Percentiles rank a stretch among this genome's conserved stretches.
Evolutionary conservation across 805 yeast genomes (phyloP).

Genomic region (Allodekkera sacchari): DNA sequence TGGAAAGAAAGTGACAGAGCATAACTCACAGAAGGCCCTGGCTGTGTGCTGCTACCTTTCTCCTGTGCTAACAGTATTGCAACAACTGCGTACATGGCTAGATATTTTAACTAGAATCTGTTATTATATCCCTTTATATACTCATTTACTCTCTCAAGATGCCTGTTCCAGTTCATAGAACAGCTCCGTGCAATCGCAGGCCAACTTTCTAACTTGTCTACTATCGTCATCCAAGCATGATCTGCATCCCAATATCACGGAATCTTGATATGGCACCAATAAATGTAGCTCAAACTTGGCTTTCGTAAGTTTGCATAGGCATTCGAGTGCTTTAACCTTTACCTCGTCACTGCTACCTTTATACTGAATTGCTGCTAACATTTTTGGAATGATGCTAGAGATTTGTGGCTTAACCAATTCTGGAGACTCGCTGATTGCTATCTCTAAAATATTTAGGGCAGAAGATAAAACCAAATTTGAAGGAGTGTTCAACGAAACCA

Average conservation of each 20-base stretch:
- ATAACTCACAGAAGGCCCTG: too few species aligned
- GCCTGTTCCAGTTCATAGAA: conserved; percentile 51
- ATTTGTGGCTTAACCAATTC: conserved; percentile 46
- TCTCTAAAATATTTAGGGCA: conserved; percentile 17
- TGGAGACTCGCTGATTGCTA: conserved; percentile 44
- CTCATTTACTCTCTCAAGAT: too few species aligned
- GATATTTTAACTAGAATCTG: too few species aligned
- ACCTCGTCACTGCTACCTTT: conserved; percentile 27
- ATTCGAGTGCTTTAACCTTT: conserved; percentile 33
- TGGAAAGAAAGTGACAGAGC: too few species aligned
- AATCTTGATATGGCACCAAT: conserved; percentile 43
- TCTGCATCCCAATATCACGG: conserved; percentile 39
- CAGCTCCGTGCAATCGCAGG: conserved; percentile 73
- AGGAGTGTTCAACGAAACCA: conserved; percentile 43
- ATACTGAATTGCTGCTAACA: conserved; percentile 31
- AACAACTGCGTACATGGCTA: too few species aligned
- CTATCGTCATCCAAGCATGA: conserved; percentile 62
- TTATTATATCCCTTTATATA: too few species aligned
- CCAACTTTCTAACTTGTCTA: conserved; percentile 66
- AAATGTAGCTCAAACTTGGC: conserved; percentile 32
- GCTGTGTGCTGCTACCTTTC: too few species aligned
- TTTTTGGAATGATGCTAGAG: conserved; percentile 45
- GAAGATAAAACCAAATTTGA: conserved; percentile 16
- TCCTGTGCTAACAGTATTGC: too few species aligned
- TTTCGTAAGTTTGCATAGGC: conserved; percentile 39